These are phyloP conservation scores for Eucalyptus tenuipes DNA, from an alignment of 345 rosid species.

Conservation along the genomic window DNA sequence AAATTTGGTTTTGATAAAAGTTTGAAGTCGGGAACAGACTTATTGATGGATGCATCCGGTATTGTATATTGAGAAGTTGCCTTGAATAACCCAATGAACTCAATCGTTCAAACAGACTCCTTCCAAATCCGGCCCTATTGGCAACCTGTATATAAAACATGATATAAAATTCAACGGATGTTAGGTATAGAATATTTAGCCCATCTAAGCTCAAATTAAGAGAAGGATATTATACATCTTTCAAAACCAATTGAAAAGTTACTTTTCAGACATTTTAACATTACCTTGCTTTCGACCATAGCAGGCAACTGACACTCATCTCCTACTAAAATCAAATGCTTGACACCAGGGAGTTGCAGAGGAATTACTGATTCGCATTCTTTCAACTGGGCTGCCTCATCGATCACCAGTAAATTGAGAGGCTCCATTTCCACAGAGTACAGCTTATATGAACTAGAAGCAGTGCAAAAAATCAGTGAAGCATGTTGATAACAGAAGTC, in stretches of 20 bases:
- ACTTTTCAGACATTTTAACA: background rate
- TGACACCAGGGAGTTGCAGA: slow-evolving; percentile 25
- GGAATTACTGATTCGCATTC: slow-evolving; percentile 51
- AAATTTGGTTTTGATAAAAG: slow-evolving; percentile 34
- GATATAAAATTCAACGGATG: background rate
- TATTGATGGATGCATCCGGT: slow-evolving; percentile 75
- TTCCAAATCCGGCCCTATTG: slow-evolving; percentile 32
- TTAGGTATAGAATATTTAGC: background rate
- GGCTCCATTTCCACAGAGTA: slow-evolving; percentile 4
- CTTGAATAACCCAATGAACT: slow-evolving; percentile 26
- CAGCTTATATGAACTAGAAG: slow-evolving; percentile 22
- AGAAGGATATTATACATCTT: background rate
- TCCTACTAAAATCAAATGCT: slow-evolving; percentile 31
- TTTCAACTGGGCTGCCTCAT: slow-evolving; percentile 58
- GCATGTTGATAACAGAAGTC: slow-evolving; percentile 24
- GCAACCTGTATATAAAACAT: slow-evolving; percentile 12
- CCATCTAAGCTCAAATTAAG: background rate
- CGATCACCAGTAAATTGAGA: slow-evolving; percentile 28
- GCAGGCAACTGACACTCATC: slow-evolving; percentile 45
- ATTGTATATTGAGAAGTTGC: slow-evolving; percentile 40
- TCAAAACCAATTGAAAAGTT: background rate
- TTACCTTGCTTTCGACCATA: slow-evolving; percentile 30
- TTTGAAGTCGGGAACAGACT: slow-evolving; percentile 45
- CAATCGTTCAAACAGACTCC: slow-evolving; percentile 65
- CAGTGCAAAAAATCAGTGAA: slow-evolving; percentile 28